Base-by-base conservation (phyloP, 2,329 filamentous ascomycete species). In the Microdochium bolleyi region DNA sequence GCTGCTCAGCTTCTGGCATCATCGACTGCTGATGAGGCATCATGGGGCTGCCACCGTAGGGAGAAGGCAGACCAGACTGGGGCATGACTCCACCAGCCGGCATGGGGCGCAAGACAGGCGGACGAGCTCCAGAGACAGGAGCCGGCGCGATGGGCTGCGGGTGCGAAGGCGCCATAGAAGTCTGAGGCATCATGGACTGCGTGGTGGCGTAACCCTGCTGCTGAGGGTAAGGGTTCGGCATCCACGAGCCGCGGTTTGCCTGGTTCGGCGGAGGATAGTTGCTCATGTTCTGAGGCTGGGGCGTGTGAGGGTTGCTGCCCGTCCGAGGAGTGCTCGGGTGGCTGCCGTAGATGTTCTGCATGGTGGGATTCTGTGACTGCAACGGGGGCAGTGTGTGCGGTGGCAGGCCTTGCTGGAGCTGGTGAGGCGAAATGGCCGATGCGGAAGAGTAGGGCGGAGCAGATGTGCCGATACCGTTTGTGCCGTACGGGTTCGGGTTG, bases 121-220 rank as follows among this genome's bases (percentile, higher is more conserved):
- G 81, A 21, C 80, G 77, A 41, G 75, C 73, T 64, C 72, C 81
- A 55, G 68, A 72, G 49, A 71, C 73, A 44, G 87, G 86, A 44
- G 87, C 87, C 16, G 87, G 87, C 46, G 87, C 87, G 64, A 90
- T 88, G 32, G 85, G 83, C 69, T 89, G 87, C 48, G 85, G 86
- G 66, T 89, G 87, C 52, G 83, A 82, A 60, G 84, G 78, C 48
- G 85, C 77, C 49, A 80, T 79, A 11, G 84, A 83, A 24, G 84
- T 72, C 67, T 87, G 83, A 49, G 84, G 79, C 73, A 88, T 78
- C 78, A 88, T 85, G 50, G 73, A 73, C 49, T 74, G 74, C 7
- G 80, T 78, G 9, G 77, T 76, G 37, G 74, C 73, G 64, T 84
- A 85, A 10, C 68, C 73, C 65, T 77, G 77, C 54, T 77, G 72